A percentile compares a stretch with the other conserved stretches of the same genome.
Evolutionary conservation across 768 basidiomycete species (phyloP).

Genomic region (Russula abietina): DNA sequence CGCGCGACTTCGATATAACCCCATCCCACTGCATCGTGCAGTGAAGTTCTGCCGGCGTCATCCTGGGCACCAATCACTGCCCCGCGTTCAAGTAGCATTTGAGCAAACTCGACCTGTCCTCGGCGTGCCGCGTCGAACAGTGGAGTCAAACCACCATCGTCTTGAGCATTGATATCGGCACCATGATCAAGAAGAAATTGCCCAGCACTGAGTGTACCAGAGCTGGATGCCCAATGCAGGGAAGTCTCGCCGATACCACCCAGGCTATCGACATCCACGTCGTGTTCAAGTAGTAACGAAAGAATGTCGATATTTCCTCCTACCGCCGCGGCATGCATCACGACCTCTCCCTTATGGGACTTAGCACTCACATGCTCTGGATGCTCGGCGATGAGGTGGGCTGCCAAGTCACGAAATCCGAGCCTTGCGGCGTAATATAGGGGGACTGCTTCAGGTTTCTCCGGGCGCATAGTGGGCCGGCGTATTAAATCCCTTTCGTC

Average conservation of each 20-base stretch:
- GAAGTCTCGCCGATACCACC: not conserved
- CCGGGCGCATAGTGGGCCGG: not conserved
- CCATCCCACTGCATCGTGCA: not conserved
- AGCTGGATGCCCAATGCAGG: not conserved
- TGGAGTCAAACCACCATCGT: not conserved
- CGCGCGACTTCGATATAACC: not conserved
- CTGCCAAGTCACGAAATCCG: not conserved
- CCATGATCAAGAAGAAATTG: not conserved
- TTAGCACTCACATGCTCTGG: not conserved
- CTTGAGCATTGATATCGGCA: not conserved
- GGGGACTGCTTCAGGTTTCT: not conserved
- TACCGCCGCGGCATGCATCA: not conserved
- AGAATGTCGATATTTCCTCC: not conserved
- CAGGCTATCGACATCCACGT: not conserved
- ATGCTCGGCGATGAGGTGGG: not conserved
- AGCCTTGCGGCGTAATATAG: not conserved
- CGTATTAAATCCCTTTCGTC: not conserved
- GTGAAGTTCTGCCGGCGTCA: not conserved
- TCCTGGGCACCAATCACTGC: too few relatives aligned
- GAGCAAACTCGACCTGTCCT: not conserved
- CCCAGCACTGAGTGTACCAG: not conserved
- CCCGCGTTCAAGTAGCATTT: not conserved
- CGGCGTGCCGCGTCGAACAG: not conserved
- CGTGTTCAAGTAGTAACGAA: not conserved
- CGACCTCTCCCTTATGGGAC: fast-evolving